Base-by-base conservation (phyloP, 2,329 filamentous ascomycete species). In the Ophiostoma pallidulum region DNA sequence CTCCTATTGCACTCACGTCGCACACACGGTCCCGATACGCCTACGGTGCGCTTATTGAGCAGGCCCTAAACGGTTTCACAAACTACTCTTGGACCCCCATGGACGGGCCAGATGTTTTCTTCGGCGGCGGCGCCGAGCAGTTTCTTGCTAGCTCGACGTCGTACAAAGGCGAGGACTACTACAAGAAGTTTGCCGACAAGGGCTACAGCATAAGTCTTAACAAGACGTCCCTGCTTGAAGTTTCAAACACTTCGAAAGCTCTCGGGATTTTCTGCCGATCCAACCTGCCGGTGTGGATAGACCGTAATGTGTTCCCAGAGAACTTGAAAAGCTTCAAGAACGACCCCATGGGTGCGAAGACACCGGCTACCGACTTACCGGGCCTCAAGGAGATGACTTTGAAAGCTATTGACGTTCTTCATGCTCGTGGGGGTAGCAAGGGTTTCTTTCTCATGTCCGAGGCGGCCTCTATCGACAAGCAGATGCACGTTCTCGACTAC, bases 401-500 rank as follows among this genome's bases (percentile, higher is more conserved):
- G 57, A 94, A 94, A 70, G 86, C 86, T 20, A 76, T 92, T 42
- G 85, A 91, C 50, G 79, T 91, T 45, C 76, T 92, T n/a, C 68
- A 83, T 62, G 72, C 72, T 33, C 74, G 78, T 50, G 78, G 80
- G 24, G 74, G 75, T 29, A 74, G 83, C 49, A 75, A 85, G 51
- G 87, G 87, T 6, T 94, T 84, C 75, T 88, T 92, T 73, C 73
- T 94, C 59, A 92, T 94, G 86, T 80, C 81, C 12, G 87, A 94
- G 64, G 87, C 83, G 22, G 87, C 87, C 14, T 86, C 80, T 2
- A 85, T 94, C 56, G 87, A 92, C 68, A 94, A 94, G 73, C 83
- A 87, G 73, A 92, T 94, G 86, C 87, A 94, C 67, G 64, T 71
- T 2, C 75, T 92, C 18, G 87, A 92, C 68, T 92, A 92, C 62